These are phyloP conservation scores for Monosporozyma aquatica DNA, from an alignment of 805 yeast genomes.

Conservation along the genomic window DNA sequence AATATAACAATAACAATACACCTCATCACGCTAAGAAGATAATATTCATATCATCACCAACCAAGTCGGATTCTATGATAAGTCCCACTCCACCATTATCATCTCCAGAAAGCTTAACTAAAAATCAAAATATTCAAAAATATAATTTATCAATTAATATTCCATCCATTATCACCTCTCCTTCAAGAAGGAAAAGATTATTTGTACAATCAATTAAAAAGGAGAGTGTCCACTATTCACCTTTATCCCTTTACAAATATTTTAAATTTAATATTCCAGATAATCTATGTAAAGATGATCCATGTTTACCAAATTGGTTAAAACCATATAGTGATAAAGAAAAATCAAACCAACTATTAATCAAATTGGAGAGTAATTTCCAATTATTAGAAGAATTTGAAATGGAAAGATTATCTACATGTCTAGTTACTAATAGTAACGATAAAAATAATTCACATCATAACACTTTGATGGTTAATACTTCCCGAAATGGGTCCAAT, in stretches of 20 bases:
- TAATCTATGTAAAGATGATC: conserved; percentile 12
- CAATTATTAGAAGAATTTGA: conserved; percentile 32
- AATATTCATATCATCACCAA: conserved; percentile 2
- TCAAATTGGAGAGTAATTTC: conserved; percentile 26
- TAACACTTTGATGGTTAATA: no score
- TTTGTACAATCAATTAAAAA: conserved; percentile 28
- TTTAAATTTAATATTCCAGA: conserved; percentile 24
- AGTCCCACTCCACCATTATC: background rate
- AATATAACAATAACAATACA: no score
- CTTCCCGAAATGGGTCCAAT: no score
- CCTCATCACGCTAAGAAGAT: background rate
- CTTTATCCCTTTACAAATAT: conserved; percentile 24
- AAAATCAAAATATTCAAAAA: conserved; percentile 1
- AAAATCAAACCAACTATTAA: conserved; percentile 17
- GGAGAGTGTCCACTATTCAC: conserved; percentile 28
- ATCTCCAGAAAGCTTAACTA: background rate
- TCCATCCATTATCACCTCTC: conserved; percentile 11
- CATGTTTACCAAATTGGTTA: conserved; percentile 29
- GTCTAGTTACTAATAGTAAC: conserved; percentile 8
- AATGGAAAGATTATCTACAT: conserved; percentile 22
- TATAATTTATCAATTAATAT: conserved; percentile 18
- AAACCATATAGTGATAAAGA: conserved; percentile 11
- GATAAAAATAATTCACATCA: background rate
- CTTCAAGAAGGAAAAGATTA: conserved; percentile 10
- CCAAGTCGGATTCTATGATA: background rate